A percentile compares a stretch with the other conserved stretches of the same genome.
These are phyloP conservation scores for Suillus cothurnatus DNA, from an alignment of 768 basidiomycete genomes.

Conservation along the genomic window DNA sequence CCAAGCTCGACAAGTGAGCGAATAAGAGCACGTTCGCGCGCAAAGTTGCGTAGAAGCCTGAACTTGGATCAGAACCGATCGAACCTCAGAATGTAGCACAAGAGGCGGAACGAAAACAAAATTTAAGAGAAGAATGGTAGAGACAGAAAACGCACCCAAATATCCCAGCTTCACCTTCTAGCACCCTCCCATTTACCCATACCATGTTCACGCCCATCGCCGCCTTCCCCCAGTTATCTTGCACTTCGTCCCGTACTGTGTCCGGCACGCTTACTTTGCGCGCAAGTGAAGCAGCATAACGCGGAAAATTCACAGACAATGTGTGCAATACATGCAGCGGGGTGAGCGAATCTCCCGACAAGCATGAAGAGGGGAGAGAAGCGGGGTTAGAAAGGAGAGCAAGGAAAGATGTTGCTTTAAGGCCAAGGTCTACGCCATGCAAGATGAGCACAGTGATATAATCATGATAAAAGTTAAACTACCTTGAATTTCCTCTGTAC, in stretches of 20 bases:
- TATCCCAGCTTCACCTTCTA: constrained; percentile 64
- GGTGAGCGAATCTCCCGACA: constrained; percentile 26
- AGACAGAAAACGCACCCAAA: constrained; percentile 44
- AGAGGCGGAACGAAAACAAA: not conserved
- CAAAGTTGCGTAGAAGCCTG: constrained; percentile 69
- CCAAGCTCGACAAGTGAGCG: constrained; percentile 61
- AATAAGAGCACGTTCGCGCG: constrained; percentile 70
- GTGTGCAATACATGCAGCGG: constrained; percentile 45
- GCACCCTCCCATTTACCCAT: constrained; percentile 79
- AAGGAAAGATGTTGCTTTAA: constrained; percentile 77
- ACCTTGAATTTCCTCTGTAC: constrained; percentile 59
- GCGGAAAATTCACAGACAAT: constrained; percentile 88
- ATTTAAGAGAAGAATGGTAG: not conserved
- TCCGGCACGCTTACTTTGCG: constrained; percentile 62
- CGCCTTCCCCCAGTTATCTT: constrained; percentile 53
- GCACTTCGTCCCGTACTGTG: constrained; percentile 56
- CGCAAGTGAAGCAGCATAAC: constrained; percentile 74
- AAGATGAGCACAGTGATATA: not conserved
- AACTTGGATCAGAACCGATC: not conserved
- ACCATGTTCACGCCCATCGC: constrained; percentile 56
- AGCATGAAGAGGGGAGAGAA: constrained; percentile 40
- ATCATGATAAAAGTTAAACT: constrained; percentile 18
- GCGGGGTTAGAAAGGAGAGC: constrained; percentile 52
- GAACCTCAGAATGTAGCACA: not conserved
- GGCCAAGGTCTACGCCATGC: constrained; percentile 54